phyloP scores from a whole-genome alignment of 179 eudicot genomes.

The Amaranthus tricolor region DNA sequence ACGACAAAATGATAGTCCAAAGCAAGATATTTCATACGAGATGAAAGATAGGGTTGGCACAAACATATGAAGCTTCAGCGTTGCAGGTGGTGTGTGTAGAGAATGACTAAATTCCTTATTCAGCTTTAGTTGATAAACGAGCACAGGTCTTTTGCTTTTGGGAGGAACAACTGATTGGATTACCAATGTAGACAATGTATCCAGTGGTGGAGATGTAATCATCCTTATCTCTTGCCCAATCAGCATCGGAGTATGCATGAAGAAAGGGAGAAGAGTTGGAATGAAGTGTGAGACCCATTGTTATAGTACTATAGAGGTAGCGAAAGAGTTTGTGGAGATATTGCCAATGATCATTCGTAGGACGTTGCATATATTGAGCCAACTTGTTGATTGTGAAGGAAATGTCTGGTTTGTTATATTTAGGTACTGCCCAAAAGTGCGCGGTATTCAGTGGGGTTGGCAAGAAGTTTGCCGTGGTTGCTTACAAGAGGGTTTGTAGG shows the following conservation, averaged over 20 bases:
- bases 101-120: no score
- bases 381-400: slow-evolving; percentile 9
- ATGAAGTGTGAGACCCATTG: background rate
- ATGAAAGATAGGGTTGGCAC: no score
- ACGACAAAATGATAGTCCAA: no score
- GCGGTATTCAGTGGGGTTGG: background rate
- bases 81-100: no score
- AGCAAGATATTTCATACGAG: no score
- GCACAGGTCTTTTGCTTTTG: no score
- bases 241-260: background rate
- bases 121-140: no score
- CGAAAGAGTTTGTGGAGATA: background rate
- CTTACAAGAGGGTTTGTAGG: background rate
- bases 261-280: background rate
- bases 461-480: background rate
- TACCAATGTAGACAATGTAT: background rate
- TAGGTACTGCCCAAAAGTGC: background rate
- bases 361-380: background rate
- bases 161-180: no score
- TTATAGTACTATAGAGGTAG: background rate
- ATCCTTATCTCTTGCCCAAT: background rate
- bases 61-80: no score
- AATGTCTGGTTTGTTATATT: slow-evolving; percentile 10
- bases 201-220: background rate
- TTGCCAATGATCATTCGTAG: background rate